Base-by-base conservation (phyloP, 2,329 filamentous ascomycete species). In the Elsinoe necatrix region DNA sequence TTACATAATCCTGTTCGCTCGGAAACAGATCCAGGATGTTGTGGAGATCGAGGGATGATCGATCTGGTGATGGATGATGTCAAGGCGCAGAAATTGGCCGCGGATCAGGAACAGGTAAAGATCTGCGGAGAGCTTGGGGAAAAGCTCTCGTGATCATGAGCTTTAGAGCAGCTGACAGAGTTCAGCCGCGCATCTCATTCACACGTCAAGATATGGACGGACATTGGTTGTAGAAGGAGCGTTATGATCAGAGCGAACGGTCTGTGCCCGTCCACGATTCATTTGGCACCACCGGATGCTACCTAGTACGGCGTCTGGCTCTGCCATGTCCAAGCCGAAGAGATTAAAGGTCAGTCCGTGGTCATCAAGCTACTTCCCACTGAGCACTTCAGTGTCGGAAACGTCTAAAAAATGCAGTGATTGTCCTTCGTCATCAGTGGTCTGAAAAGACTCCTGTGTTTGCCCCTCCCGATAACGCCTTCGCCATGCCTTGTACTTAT, bases 381-480 rank as follows among this genome's bases (percentile, higher is more conserved):
- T 39, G 54, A 55, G 58, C 60, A 51, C 56, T 58, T 59, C 58
- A 57, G 60, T 58, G 56, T 55, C 54, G 20, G 45, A 52, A 31
- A 52, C 16, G 29, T 52, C 48, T 52, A 39, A 39, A 52, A 39
- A 39, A 52, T 52, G 48, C 48, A 52, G 5, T 52, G 48, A 52
- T 52, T 39, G 48, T 52, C 12, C 31, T 39, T 52, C 34, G 31
- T 52, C 48, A 52, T 52, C 31, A 52, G 34, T 37, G 48, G 29
- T 52, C 48, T 35, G 8, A n/a, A 34, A 50, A 20, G 25, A 34
- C 20, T 37, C 31, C 21, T 52, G 48, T 39, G 21, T 23, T 23
- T 14, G 14, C 14, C 4, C 5, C 21, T 31, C 48, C 45, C 14
- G 20, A 23, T 16, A 52, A 52, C 48, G 48, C 48, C 48, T 37